phyloP scores from a whole-genome alignment of 208 protist species.

The Wallacemonas rigidus region DNA sequence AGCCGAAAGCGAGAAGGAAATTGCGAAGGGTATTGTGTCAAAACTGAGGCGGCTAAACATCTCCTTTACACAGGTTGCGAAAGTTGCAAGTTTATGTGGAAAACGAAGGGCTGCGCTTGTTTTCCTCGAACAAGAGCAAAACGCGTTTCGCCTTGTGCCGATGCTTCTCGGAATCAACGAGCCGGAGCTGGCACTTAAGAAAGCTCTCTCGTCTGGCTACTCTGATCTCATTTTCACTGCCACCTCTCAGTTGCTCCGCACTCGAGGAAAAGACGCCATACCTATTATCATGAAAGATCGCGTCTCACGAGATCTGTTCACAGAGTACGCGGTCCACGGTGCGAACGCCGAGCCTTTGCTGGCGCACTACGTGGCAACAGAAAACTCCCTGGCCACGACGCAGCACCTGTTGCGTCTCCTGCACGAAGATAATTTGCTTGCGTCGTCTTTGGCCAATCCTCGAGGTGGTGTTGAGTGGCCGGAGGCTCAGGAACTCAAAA shows the following conservation, averaged over 20 bases:
- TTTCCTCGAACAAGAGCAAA: conserved; percentile 57
- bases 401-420: conserved; percentile 11
- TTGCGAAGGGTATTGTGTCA: conserved; percentile 43
- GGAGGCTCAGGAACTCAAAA: conserved; percentile 14
- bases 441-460: conserved; percentile 3
- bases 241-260: conserved; percentile 59
- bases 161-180: conserved; percentile 76
- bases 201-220: conserved; percentile 43
- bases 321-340: conserved; percentile 37
- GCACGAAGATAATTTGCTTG: conserved; percentile 1
- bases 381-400: conserved; percentile 29
- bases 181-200: conserved; percentile 55
- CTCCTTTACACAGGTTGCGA: conserved; percentile 63
- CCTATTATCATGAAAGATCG: conserved; percentile 31
- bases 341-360: neutral
- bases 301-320: conserved; percentile 40
- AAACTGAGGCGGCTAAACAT: conserved; percentile 50
- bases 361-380: conserved; percentile 1
- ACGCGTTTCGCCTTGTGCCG: conserved; percentile 47
- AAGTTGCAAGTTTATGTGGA: conserved; percentile 47
- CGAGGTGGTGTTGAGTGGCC: conserved; percentile 12
- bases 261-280: conserved; percentile 36
- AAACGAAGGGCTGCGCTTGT: conserved; percentile 52
- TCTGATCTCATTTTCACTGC: conserved; percentile 73
- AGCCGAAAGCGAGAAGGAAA: conserved; percentile 31